Evolutionary conservation across 2,329 filamentous ascomycete species (phyloP), one percentile per base, ranked within the genome.

Genomic region (Trichoderma simmonsii): DNA sequence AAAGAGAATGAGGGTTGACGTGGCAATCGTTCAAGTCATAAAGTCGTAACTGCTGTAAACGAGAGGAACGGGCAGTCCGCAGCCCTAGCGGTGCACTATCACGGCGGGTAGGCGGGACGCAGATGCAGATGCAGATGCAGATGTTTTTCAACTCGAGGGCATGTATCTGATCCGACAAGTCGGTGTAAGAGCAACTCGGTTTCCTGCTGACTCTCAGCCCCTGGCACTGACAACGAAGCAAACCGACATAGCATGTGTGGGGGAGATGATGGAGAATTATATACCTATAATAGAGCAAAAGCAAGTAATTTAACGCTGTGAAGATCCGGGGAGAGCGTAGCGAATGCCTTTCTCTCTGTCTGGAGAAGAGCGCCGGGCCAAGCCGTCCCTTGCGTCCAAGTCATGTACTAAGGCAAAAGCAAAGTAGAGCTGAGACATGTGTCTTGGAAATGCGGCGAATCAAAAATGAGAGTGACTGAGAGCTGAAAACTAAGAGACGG

Each of bases 1-100:
- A 11, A 56, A 62, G 24, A 14, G 59, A 21, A 9, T n/a, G 28
- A 14, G 39, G 11, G 39, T 63, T 61, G 48, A 48, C 60, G 48
- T 71, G 68, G 32, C 63, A 68, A 54, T 68, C 63, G 43, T 71
- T 32, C 30, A 61, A 68, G 54, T 66, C 70, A 43, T 68, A 26
- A 67, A 68, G 69, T 68, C 70, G 70, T 71, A 61, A 51, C 63
- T 60, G 70, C 62, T 34, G 59, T 43, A 39, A 70, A 43, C 30
- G 34, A 61, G 26, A 24, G 54, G 24, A 70, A 51, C 26, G 48
- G 68, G 68, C 54, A 56, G 51, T 39, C 68, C 32, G 62, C 69
- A 66, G 69, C 48, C 54, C 32, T 15, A 14, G 62, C 54, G 54
- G 21, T 56, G 63, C 63, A 54, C 57, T 48, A 32, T 43, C 61